Evolutionary conservation across 768 basidiomycete genomes (phyloP).

Genomic region (Termitomyces sp.): DNA sequence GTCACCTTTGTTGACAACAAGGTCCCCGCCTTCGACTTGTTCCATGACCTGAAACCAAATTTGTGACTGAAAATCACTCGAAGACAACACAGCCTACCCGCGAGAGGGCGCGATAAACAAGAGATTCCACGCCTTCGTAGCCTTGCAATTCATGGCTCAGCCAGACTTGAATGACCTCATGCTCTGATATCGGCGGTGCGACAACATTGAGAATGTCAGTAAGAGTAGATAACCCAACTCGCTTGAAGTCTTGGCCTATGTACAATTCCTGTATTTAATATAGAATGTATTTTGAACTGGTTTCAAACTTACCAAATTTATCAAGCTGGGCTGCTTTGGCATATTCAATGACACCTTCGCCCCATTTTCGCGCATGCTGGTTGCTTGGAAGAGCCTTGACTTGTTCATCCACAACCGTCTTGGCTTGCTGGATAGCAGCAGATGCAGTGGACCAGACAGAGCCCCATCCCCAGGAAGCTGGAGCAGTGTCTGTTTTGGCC

Average conservation of each 20-base stretch:
- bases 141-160: constrained; percentile 95
- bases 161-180: constrained; percentile 96
- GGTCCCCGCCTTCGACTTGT: constrained; percentile 90
- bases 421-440: constrained; percentile 82
- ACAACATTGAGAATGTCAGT: constrained; percentile 93
- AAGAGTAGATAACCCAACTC: constrained; percentile 82
- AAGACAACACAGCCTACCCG: constrained; percentile 44
- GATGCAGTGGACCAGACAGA: constrained; percentile 87
- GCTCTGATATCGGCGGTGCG: constrained; percentile 96
- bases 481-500: constrained; percentile 14
- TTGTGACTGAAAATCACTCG: background rate
- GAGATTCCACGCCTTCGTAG: constrained; percentile 89
- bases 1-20: constrained; percentile 80
- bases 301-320: constrained; percentile 62
- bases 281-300: background rate
- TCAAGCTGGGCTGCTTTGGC: constrained; percentile 89
- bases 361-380: constrained; percentile 86
- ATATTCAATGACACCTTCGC: constrained; percentile 79
- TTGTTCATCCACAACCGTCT: constrained; percentile 86
- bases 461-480: constrained; percentile 74
- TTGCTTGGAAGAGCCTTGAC: constrained; percentile 84
- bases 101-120: constrained; percentile 86
- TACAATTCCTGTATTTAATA: constrained; percentile 1
- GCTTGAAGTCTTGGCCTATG: constrained; percentile 69
- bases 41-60: constrained; percentile 68